Evolutionary conservation across 2,329 filamentous ascomycete species (phyloP).

Genomic region (Aspergillus terreus): DNA sequence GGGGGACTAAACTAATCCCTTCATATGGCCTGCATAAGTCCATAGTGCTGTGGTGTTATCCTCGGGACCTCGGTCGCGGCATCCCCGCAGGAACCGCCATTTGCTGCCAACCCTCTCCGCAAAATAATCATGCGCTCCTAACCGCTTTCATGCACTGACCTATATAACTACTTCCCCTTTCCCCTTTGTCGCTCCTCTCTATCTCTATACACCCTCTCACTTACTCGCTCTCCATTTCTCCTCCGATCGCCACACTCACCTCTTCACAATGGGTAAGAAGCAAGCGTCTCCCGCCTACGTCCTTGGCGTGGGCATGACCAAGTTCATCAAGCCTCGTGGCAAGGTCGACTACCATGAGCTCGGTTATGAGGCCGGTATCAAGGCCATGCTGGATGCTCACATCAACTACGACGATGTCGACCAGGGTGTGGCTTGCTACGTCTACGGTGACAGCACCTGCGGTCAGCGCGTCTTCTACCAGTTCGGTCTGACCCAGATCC

Average conservation of each 20-base stretch:
- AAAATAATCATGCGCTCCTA: slow-evolving; percentile 1
- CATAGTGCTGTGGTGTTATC: slow-evolving; percentile 9
- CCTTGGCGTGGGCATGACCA: slow-evolving; percentile 96
- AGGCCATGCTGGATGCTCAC: slow-evolving; percentile 70
- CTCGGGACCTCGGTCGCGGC: slow-evolving; percentile 33
- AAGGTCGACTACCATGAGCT: slow-evolving; percentile 94
- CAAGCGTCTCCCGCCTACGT: slow-evolving; percentile 67
- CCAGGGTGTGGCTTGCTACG: slow-evolving; percentile 94
- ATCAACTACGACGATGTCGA: slow-evolving; percentile 97
- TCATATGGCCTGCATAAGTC: neutral
- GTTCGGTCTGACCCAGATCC: slow-evolving; percentile 95
- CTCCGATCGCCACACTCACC: slow-evolving; percentile 2
- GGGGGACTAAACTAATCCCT: neutral
- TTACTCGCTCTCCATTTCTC: neutral
- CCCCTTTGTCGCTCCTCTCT: neutral
- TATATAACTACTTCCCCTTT: neutral
- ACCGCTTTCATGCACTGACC: slow-evolving; percentile 1
- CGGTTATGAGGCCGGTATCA: slow-evolving; percentile 86
- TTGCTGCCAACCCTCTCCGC: slow-evolving; percentile 6
- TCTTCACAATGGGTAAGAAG: slow-evolving; percentile 49
- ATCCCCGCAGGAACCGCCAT: slow-evolving; percentile 20
- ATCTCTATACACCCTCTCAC: slow-evolving; percentile 2
- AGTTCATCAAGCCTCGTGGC: slow-evolving; percentile 95
- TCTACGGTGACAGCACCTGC: slow-evolving; percentile 92
- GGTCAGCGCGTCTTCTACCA: slow-evolving; percentile 98